Percentiles rank a stretch among this genome's conserved stretches.
These are phyloP conservation scores for Saccharum spontaneum DNA, from an alignment of 176 grass and related monocot genomes.

Conservation along the genomic window DNA sequence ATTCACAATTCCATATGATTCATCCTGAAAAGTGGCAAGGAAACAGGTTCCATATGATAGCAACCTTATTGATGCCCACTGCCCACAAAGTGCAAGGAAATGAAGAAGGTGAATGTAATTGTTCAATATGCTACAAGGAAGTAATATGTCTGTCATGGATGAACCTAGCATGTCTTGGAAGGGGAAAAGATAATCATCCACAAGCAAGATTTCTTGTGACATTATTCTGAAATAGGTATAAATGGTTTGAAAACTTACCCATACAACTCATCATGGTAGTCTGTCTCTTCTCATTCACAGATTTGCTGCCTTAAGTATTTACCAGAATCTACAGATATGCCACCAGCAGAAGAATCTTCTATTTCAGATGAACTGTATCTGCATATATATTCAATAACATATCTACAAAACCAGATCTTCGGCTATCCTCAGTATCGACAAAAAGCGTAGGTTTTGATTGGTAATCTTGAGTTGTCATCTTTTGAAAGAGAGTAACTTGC, in stretches of 20 bases:
- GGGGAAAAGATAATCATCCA: neutral
- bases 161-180: constrained; percentile 24
- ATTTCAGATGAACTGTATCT: constrained; percentile 27
- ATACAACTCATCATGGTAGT: constrained; percentile 28
- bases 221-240: constrained; percentile 12
- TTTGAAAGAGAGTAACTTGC: too few species aligned
- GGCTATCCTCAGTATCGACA: constrained; percentile 45
- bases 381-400: constrained; percentile 60
- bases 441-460: too few species aligned
- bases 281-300: constrained; percentile 34
- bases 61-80: neutral
- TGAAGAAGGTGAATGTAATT: neutral
- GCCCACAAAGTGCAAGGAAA: constrained; percentile 10
- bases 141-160: neutral
- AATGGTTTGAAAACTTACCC: constrained; percentile 29
- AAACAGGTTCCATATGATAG: neutral
- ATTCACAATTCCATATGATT: constrained; percentile 21
- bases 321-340: constrained; percentile 17
- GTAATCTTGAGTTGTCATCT: too few species aligned
- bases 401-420: constrained; percentile 79
- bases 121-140: neutral
- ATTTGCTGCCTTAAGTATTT: constrained; percentile 2
- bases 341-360: constrained; percentile 36
- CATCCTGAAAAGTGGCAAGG: neutral
- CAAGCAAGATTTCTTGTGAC: constrained; percentile 1